Conservation (phyloP, 345 rosid genomes). For the Kandelia obovata region DNA sequence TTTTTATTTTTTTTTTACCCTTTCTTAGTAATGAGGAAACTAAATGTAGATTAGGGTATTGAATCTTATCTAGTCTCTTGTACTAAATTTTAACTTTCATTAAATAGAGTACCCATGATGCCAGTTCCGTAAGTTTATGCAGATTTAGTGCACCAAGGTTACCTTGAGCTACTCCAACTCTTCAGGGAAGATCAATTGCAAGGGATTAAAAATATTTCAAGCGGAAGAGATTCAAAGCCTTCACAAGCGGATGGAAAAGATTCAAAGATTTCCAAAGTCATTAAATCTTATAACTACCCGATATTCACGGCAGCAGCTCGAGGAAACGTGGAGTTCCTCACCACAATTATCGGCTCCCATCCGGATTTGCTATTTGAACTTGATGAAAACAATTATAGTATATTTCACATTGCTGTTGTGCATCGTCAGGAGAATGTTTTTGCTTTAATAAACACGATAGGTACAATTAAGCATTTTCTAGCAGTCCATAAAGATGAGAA, state of each 20-base stretch:
- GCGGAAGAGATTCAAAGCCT: no score
- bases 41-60: no score
- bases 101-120: no score
- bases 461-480: constrained; percentile 13
- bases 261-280: constrained; percentile 20
- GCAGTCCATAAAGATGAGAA: not conserved
- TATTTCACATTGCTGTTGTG: constrained; percentile 28
- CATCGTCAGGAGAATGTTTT: constrained; percentile 22
- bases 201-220: no score
- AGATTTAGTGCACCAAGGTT: no score
- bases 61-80: no score
- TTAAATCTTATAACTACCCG: constrained; percentile 22
- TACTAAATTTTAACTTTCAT: no score
- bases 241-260: not conserved
- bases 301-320: constrained; percentile 34
- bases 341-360: constrained; percentile 4
- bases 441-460: constrained; percentile 19
- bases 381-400: constrained; percentile 8
- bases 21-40: no score
- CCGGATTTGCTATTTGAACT: constrained; percentile 18
- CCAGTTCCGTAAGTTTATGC: not conserved
- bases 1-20: no score
- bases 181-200: no score
- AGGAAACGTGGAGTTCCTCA: constrained; percentile 10
- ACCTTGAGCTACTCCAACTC: no score